Evolutionary conservation across 2,329 filamentous ascomycete genomes (phyloP), one percentile per base, ranked within the genome.

Genomic region (Hypoxylon sp.): DNA sequence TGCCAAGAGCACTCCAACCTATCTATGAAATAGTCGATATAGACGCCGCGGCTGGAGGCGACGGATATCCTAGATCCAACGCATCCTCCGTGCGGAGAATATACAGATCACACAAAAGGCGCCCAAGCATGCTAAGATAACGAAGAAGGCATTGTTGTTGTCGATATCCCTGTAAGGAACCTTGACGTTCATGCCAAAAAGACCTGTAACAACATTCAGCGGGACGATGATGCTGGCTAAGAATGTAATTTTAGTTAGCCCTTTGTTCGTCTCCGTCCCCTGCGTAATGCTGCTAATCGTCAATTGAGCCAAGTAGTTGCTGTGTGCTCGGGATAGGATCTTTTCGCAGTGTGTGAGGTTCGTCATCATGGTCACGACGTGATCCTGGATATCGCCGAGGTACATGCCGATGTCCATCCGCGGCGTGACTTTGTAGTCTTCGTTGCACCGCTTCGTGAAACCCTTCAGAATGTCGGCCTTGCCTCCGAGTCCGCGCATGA

Each of bases 301-400:
- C 69, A 98, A 89, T 78, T 98, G 96, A 1, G 96, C 95, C 39
- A 99, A 87, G 78, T 99, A 98, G 80, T 98, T 99, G 84, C 92
- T 93, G 83, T 99, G 96, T 1, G 93, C 92, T 22, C 96, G 92
- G 29, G 92, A 94, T 54, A 99, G 87, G 87, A 99, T 98, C 86
- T 98, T 98, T 80, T 99, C 96, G 74, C 97, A 98, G 79, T 99
- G 96, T 0, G 90, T 90, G 74, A 99, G 82, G 81, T 97, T 99
- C 74, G 93, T 96, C 88, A 97, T 97, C 95, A 98, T 98, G 50
- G 96, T 99, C 66, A 99, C 94, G 59, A 99, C 95, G 87, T 99
- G 96, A 82, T 99, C 96, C 81, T 99, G 96, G 71, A 99, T 98
- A 82, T 99, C 96, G 76, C 94, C 94, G 37, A 99, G 88, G 78